Percentiles rank a stretch among this genome's conserved stretches.
These are phyloP conservation scores for Ambispora gerdemannii DNA, from an alignment of 192 early-diverging fungal species.

Conservation along the genomic window DNA sequence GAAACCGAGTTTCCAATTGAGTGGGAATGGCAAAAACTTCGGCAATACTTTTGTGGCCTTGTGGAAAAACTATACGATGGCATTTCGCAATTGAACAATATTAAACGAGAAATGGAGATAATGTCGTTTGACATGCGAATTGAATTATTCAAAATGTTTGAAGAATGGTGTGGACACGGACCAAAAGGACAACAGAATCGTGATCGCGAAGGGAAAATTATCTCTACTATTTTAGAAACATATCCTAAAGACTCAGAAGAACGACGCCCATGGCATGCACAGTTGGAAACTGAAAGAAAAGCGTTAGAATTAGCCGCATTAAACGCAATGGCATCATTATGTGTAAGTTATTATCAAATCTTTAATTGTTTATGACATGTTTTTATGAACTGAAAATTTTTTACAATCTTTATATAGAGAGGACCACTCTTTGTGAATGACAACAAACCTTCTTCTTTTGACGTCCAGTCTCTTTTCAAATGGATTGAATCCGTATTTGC, in stretches of 20 bases:
- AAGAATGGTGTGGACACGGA: slow-evolving; percentile 92
- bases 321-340: slow-evolving; percentile 87
- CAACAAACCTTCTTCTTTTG: slow-evolving; percentile 31
- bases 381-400: too few relatives aligned
- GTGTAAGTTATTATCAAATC: slow-evolving; percentile 41
- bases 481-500: slow-evolving; percentile 68
- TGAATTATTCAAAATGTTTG: slow-evolving; percentile 78
- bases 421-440: slow-evolving; percentile 1
- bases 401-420: slow-evolving; percentile 6
- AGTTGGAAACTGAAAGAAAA: slow-evolving; percentile 76
- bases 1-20: slow-evolving; percentile 76
- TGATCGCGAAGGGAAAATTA: slow-evolving; percentile 68
- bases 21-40: slow-evolving; percentile 83
- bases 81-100: slow-evolving; percentile 47
- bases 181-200: slow-evolving; percentile 48
- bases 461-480: slow-evolving; percentile 49
- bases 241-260: slow-evolving; percentile 68
- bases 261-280: slow-evolving; percentile 51
- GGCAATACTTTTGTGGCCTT: slow-evolving; percentile 86
- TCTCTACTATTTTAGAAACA: slow-evolving; percentile 62
- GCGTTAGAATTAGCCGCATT: slow-evolving; percentile 75
- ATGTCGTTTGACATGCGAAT: slow-evolving; percentile 79
- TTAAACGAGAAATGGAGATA: slow-evolving; percentile 39
- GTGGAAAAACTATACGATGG: slow-evolving; percentile 81
- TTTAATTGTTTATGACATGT: background rate